Evolutionary conservation across 768 basidiomycete genomes (phyloP), one percentile per base, ranked within the genome.

Genomic region (Brasilioporus rufonigricans): DNA sequence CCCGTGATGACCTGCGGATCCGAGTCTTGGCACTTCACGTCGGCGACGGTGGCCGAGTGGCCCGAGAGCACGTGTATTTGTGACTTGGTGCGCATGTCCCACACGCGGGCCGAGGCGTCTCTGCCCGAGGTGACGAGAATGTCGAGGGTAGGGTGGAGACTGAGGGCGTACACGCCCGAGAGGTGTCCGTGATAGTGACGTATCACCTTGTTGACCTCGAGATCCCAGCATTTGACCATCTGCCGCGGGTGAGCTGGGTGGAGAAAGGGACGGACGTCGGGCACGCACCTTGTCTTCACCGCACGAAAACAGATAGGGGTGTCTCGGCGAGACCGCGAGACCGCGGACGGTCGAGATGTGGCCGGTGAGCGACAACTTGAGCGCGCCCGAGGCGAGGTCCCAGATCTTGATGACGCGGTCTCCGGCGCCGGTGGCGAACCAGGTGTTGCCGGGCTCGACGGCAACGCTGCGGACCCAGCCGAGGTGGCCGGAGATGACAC

Each of bases 171-270:
- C n/a, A 99, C 95, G 41, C 97, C 97, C 0, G 95, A 98, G 21
- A 97, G 81, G 71, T 99, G 97, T 2, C 97, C 97, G 68, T 99
- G 97, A 67, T 99, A 98, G 72, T 98, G 94, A 19, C 97, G 84
- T 52, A 99, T 99, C 56, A 98, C 96, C 73, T 98, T 99, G 79
- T 99, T 99, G 26, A 91, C 89, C 71, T 99, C 97, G 47, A 99
- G 75, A 65, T 99, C 97, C 97, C 97, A 98, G 64, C 97, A 98
- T 76, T 98, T 98, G 33, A 99, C 97, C 97, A 98, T 98, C 93
- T 97, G 67, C 14, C 9, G 19, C 26, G 35, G 29, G 8, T 47
- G 56, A 53, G 45, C 19, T 6, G 14, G 8, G 36, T 12, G 5
- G n/a, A 18, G 26, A 26, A 31, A 5, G 52, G 4, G 21, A n/a